phyloP scores from a whole-genome alignment of 192 early-diverging fungal species.

The Dimargaris cristalligena region DNA sequence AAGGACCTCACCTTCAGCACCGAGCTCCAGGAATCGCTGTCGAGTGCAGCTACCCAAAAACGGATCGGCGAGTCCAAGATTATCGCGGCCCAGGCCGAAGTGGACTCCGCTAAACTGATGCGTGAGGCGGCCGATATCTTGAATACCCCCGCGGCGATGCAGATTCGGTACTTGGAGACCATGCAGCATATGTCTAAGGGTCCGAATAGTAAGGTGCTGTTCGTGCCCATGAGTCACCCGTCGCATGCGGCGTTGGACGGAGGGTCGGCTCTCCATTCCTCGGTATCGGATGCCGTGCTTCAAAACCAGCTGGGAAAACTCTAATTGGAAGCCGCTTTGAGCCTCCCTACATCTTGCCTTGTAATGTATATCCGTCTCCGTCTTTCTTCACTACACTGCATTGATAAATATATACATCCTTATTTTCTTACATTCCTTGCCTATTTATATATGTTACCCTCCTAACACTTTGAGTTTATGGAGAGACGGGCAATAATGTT shows the following conservation, averaged over 20 bases:
- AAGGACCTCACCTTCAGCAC: slow-evolving; percentile 63
- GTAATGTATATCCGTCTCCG: too few species aligned
- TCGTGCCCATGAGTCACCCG: slow-evolving; percentile 30
- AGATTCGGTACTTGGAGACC: slow-evolving; percentile 85
- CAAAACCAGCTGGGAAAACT: background rate
- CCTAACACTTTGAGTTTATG: too few species aligned
- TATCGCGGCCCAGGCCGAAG: slow-evolving; percentile 75
- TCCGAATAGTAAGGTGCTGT: slow-evolving; percentile 54
- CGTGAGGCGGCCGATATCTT: slow-evolving; percentile 84
- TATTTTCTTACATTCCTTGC: background rate
- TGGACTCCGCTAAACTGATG: slow-evolving; percentile 80
- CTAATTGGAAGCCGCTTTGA: too few species aligned
- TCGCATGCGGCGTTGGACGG: slow-evolving; percentile 12
- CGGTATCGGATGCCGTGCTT: background rate
- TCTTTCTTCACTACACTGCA: background rate
- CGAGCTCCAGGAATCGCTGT: slow-evolving; percentile 67
- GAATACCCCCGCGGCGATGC: slow-evolving; percentile 63
- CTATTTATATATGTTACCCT: background rate
- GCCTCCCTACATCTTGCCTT: too few species aligned
- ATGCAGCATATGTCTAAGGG: slow-evolving; percentile 56
- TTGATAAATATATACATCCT: background rate
- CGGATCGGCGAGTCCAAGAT: slow-evolving; percentile 83
- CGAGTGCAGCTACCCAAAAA: slow-evolving; percentile 76
- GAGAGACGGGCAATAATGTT: too few species aligned
- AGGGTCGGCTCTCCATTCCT: background rate